phyloP scores from a whole-genome alignment of 1,139 yeast genomes.

The Candida anutae region DNA sequence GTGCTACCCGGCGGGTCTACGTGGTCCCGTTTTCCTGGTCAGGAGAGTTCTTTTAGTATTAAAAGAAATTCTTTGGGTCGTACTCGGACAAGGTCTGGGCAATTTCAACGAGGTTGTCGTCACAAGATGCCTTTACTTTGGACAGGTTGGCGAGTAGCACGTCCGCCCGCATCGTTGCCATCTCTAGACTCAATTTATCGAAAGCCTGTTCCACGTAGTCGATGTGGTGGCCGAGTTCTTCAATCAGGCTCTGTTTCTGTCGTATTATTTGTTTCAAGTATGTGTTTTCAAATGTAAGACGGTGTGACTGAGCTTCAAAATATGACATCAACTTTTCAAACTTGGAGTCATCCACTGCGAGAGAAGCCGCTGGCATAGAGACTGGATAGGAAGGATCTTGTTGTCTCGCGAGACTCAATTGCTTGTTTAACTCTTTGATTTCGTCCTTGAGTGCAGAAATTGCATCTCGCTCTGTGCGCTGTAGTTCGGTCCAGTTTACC shows the following conservation, averaged over 20 bases:
- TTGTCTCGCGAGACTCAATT: conserved; percentile 10
- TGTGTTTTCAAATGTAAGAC: conserved; percentile 27
- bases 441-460: conserved; percentile 26
- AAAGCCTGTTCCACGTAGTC: conserved; percentile 23
- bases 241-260: conserved; percentile 14
- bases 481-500: conserved; percentile 25
- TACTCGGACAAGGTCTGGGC: too few species aligned
- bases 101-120: too few species aligned
- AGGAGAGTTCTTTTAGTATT: too few species aligned
- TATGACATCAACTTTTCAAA: conserved; percentile 22
- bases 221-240: conserved; percentile 22
- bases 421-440: conserved; percentile 21
- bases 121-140: too few species aligned
- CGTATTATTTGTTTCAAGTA: conserved; percentile 16
- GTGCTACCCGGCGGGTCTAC: too few species aligned
- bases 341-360: conserved; percentile 6
- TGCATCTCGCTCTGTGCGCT: conserved; percentile 19
- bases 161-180: too few species aligned
- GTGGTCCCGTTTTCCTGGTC: too few species aligned
- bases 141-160: too few species aligned
- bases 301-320: conserved; percentile 24
- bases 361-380: not conserved
- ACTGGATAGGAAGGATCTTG: not conserved
- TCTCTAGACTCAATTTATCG: too few species aligned
- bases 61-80: too few species aligned